Percentiles rank a stretch among this genome's conserved stretches.
phyloP scores from a whole-genome alignment of 2,329 filamentous ascomycete species.

The Ascomycota sp. region DNA sequence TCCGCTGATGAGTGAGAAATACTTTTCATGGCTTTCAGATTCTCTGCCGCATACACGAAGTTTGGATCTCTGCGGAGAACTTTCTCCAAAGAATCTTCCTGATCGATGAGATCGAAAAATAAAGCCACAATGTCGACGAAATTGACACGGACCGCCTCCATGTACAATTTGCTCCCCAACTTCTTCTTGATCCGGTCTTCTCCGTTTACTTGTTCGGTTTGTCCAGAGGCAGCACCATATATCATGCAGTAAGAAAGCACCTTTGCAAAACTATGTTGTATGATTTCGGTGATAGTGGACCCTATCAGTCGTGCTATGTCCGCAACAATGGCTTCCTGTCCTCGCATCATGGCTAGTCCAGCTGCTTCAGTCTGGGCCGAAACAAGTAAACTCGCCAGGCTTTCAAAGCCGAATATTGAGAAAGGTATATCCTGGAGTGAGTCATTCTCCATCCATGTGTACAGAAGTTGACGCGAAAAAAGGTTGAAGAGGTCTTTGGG shows the following conservation, averaged over 20 bases:
- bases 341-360: conserved; percentile 64
- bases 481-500: conserved; percentile 54
- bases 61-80: conserved; percentile 36
- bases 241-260: conserved; percentile 66
- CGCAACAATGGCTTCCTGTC: conserved; percentile 38
- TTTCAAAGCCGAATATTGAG: conserved; percentile 58
- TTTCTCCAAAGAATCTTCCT: conserved; percentile 51
- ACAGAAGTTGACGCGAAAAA: conserved; percentile 74
- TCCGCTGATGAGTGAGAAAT: conserved; percentile 41
- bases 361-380: conserved; percentile 57
- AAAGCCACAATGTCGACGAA: conserved; percentile 58
- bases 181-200: conserved; percentile 46
- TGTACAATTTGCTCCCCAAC: conserved; percentile 44
- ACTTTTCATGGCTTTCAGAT: conserved; percentile 44
- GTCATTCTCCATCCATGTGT: conserved; percentile 61
- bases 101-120: conserved; percentile 56
- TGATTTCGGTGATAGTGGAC: conserved; percentile 29
- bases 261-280: conserved; percentile 51
- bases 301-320: conserved; percentile 37
- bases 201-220: conserved; percentile 24
- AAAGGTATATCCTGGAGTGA: conserved; percentile 54
- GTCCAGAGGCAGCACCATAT: conserved; percentile 18
- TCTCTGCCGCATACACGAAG: conserved; percentile 37
- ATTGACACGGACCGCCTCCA: conserved; percentile 38
- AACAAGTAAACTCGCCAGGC: conserved; percentile 42